Evolutionary conservation across 2,329 filamentous ascomycete species (phyloP).

Genomic region (Macroventuria anomochaeta): DNA sequence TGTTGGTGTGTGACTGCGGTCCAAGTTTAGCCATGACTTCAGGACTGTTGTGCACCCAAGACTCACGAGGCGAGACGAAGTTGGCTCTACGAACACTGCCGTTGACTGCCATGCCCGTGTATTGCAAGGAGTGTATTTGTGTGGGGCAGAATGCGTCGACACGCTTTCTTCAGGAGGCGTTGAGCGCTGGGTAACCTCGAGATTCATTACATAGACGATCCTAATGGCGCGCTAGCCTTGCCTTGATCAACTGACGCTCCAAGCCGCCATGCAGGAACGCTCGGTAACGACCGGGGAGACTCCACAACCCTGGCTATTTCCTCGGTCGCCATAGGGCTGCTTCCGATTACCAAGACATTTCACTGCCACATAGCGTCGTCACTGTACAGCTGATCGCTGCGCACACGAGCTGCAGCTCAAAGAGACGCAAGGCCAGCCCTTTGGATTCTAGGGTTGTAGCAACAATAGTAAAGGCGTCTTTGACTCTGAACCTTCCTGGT

Average conservation of each 20-base stretch:
- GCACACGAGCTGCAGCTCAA: constrained; percentile 2
- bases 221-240: constrained; percentile 11
- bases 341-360: constrained; percentile 17
- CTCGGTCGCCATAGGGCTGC: constrained; percentile 24
- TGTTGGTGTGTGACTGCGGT: constrained; percentile 30
- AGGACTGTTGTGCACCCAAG: neutral
- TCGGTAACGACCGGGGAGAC: constrained; percentile 2
- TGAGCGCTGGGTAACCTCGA: constrained; percentile 8
- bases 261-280: constrained; percentile 18
- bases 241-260: constrained; percentile 11
- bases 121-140: neutral
- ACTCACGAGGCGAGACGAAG: constrained; percentile 33
- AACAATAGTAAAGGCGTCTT: constrained; percentile 16
- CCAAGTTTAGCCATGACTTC: constrained; percentile 21
- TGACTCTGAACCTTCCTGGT: no score
- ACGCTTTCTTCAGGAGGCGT: constrained; percentile 18
- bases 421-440: constrained; percentile 4
- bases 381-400: constrained; percentile 6
- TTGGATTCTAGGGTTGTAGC: neutral
- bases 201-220: constrained; percentile 13
- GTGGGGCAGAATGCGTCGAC: neutral
- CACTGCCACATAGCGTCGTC: constrained; percentile 15
- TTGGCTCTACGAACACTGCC: constrained; percentile 34
- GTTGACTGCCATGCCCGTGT: constrained; percentile 32
- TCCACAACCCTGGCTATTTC: constrained; percentile 18